A percentile compares a stretch with the other conserved stretches of the same genome.
Evolutionary conservation across 306 rosid genomes (phyloP).

Genomic region (Inga oerstediana): DNA sequence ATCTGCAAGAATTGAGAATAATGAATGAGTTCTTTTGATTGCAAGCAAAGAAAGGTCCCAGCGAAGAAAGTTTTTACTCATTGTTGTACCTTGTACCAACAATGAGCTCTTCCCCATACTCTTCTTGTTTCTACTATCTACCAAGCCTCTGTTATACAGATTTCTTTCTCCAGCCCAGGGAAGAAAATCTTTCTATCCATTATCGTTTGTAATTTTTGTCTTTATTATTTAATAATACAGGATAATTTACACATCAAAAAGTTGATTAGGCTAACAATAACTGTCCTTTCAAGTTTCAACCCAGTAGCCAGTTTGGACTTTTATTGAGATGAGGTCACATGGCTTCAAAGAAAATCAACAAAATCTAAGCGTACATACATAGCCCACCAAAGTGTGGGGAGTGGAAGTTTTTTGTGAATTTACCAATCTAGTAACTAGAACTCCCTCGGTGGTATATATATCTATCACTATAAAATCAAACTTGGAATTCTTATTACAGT

Average conservation of each 20-base stretch:
- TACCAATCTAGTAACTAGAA: neutral
- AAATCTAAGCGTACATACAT: neutral
- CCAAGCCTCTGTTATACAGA: neutral
- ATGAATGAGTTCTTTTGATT: slow-evolving; percentile 12
- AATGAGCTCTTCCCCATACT: slow-evolving; percentile 20
- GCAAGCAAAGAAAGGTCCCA: slow-evolving; percentile 18
- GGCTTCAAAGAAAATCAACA: neutral
- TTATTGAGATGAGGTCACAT: slow-evolving; percentile 30
- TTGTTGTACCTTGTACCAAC: slow-evolving; percentile 29
- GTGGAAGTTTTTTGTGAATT: neutral
- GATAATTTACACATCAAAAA: neutral
- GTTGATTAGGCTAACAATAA: neutral
- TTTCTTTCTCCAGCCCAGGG: neutral
- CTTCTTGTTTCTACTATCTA: slow-evolving; percentile 22
- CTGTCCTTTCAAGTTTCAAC: neutral
- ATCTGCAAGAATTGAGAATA: neutral
- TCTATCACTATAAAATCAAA: neutral
- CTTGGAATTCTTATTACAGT: neutral
- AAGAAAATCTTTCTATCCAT: neutral
- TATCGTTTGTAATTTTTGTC: neutral
- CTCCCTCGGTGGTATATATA: neutral
- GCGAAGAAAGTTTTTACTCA: neutral
- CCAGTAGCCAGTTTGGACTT: neutral
- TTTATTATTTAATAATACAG: neutral
- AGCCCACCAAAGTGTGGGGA: neutral